phyloP scores from a whole-genome alignment of 2,329 filamentous ascomycete species.

The Colletotrichum sojae region DNA sequence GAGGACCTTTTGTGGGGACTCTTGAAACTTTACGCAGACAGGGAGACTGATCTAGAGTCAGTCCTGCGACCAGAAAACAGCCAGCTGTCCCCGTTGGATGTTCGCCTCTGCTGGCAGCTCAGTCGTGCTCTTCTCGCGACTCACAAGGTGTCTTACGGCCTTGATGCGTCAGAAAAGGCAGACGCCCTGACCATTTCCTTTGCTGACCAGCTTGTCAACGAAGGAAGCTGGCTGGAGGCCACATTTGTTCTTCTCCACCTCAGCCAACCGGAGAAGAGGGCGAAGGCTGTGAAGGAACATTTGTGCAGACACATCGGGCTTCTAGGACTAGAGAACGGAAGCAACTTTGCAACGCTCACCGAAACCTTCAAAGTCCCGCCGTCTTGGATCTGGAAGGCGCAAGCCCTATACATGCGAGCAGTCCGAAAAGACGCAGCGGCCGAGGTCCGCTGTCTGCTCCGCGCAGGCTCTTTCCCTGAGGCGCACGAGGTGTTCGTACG shows the following conservation, averaged over 20 bases:
- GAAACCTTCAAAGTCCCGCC: slow-evolving; percentile 79
- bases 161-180: slow-evolving; percentile 70
- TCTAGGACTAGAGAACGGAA: slow-evolving; percentile 72
- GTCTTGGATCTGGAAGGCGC: slow-evolving; percentile 88
- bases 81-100: slow-evolving; percentile 80
- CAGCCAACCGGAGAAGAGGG: slow-evolving; percentile 72
- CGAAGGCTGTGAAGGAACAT: slow-evolving; percentile 78
- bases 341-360: slow-evolving; percentile 71
- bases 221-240: slow-evolving; percentile 78
- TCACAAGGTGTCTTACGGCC: slow-evolving; percentile 66
- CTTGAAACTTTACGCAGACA: slow-evolving; percentile 82
- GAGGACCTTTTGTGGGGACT: slow-evolving; percentile 91
- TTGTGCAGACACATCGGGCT: slow-evolving; percentile 79
- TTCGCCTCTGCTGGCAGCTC: slow-evolving; percentile 88
- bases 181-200: slow-evolving; percentile 79
- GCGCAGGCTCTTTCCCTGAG: slow-evolving; percentile 81
- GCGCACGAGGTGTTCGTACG: slow-evolving; percentile 88
- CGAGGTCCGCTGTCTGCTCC: slow-evolving; percentile 86
- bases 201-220: slow-evolving; percentile 72
- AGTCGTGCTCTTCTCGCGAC: slow-evolving; percentile 74
- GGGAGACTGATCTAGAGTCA: slow-evolving; percentile 72
- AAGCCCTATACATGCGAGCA: slow-evolving; percentile 85
- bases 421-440: slow-evolving; percentile 76
- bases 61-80: slow-evolving; percentile 83
- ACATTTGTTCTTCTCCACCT: slow-evolving; percentile 85